phyloP scores from a whole-genome alignment of 2,329 filamentous ascomycete genomes.

The Taxawa tesnikishii region DNA sequence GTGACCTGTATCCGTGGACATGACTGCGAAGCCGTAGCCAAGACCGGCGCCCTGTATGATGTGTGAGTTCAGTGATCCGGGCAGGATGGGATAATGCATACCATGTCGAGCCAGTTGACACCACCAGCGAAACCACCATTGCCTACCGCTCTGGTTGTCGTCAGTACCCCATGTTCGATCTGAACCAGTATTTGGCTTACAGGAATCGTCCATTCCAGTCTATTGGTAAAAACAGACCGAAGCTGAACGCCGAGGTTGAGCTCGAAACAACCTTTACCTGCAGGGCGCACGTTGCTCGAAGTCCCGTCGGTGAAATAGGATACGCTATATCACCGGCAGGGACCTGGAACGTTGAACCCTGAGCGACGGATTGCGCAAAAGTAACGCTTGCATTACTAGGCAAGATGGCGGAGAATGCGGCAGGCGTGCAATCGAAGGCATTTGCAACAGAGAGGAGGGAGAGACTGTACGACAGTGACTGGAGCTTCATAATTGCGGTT shows the following conservation, averaged over 20 bases:
- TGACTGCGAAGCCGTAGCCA: conserved; percentile 29
- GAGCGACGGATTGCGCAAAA: conserved; percentile 18
- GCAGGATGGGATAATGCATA: conserved; percentile 5
- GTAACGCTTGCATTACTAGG: conserved; percentile 22
- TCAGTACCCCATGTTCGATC: background rate
- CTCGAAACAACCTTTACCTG: conserved; percentile 17
- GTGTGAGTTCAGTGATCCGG: no score
- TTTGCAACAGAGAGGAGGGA: background rate
- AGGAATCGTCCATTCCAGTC: conserved; percentile 21
- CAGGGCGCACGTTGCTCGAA: conserved; percentile 16
- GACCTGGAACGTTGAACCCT: conserved; percentile 25
- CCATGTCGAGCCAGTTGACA: conserved; percentile 39
- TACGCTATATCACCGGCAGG: conserved; percentile 24
- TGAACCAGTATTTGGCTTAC: background rate
- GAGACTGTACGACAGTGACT: background rate
- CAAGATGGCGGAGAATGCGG: conserved; percentile 19
- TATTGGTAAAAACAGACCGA: conserved; percentile 17
- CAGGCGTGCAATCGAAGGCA: conserved; percentile 17
- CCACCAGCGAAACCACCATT: conserved; percentile 36
- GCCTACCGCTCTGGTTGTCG: conserved; percentile 20
- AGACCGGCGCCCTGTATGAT: conserved; percentile 9
- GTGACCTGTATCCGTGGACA: conserved; percentile 35
- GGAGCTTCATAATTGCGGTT: background rate
- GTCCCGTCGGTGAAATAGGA: conserved; percentile 23
- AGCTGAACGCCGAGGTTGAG: conserved; percentile 14